Evolutionary conservation across 345 rosid genomes (phyloP).

Genomic region (Lumnitzera littorea): DNA sequence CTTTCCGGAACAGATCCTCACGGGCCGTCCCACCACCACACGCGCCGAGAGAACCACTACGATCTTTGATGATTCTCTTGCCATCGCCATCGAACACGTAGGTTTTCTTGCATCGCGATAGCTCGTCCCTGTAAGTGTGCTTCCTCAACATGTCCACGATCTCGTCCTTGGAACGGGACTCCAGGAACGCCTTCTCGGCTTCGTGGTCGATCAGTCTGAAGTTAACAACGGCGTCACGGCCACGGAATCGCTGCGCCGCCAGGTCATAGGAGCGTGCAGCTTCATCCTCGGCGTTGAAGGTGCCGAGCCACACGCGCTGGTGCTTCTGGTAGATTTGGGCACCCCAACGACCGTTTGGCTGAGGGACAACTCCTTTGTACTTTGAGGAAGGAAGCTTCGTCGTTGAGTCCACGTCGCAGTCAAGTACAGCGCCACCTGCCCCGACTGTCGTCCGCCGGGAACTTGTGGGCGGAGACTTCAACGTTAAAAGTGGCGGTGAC

Average conservation of each 20-base stretch:
- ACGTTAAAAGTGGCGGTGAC: slow-evolving; percentile 4
- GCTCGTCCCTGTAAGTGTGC: slow-evolving; percentile 44
- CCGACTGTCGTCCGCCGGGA: slow-evolving; percentile 21
- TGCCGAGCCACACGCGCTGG: slow-evolving; percentile 55
- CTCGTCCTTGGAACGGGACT: slow-evolving; percentile 44
- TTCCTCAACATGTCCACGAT: slow-evolving; percentile 57
- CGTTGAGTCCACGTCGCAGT: slow-evolving; percentile 18
- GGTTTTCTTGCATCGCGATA: slow-evolving; percentile 34
- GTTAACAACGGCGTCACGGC: slow-evolving; percentile 46
- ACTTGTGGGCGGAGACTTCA: slow-evolving; percentile 14
- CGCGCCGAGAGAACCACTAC: neutral
- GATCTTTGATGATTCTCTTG: neutral
- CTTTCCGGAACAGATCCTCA: slow-evolving; percentile 71
- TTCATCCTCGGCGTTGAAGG: slow-evolving; percentile 45
- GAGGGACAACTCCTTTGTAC: slow-evolving; percentile 51
- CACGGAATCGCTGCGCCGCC: slow-evolving; percentile 47
- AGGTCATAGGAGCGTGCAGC: slow-evolving; percentile 48
- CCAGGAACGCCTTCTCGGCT: slow-evolving; percentile 30
- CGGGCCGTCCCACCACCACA: slow-evolving; percentile 26
- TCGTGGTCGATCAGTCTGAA: slow-evolving; percentile 19
- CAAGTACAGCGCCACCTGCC: slow-evolving; percentile 8
- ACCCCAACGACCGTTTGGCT: slow-evolving; percentile 56
- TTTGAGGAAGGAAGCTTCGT: slow-evolving; percentile 24
- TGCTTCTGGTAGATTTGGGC: slow-evolving; percentile 58
- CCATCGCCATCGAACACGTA: neutral